Evolutionary conservation across 2,329 filamentous ascomycete genomes (phyloP), one percentile per base, ranked within the genome.

Genomic region (Coniochaeta pulveracea): DNA sequence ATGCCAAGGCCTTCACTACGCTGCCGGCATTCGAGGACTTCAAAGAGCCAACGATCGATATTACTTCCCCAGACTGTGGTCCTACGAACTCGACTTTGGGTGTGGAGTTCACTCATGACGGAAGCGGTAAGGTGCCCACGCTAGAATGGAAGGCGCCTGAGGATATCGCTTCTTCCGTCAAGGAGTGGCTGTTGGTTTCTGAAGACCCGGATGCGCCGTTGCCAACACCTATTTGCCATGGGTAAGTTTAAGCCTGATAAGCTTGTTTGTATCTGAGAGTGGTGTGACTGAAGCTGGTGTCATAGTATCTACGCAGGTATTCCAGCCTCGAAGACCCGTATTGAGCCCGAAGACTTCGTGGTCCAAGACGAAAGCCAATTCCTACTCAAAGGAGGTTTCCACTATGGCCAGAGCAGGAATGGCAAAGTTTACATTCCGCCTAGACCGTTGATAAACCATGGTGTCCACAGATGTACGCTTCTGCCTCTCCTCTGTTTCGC

Each of bases 171-270:
- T 35, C 17, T 4, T 26, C 37, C 14, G 52, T 63, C 9, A 53
- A 53, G 34, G 52, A 70, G 43, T 70, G 63, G 53, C 37, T 69
- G 12, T 44, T 70, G 11, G 45, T 68, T 10, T 49, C 47, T 24
- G 63, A 68, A 37, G 62, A 70, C 34, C 61, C 61, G 2, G 64
- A 68, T 43, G 58, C 57, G 11, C 61, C 62, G 12, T 32, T 66
- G 19, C 55, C 60, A 6, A 58, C 51, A 8, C 58, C 64, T 5
- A 52, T 62, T n/a, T 53, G 55, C 17, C 65, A 69, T 26, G 63
- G 63, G 58, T 60, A 33, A 48, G 54, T 41, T 12, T 24, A 12
- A 29, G 3, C 9, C 15, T 6, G 15, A 5, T 17, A 31, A 18
- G 9, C 25, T 10, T 24, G 19, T 22, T 19, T 10, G 15, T 19